Percentiles rank a stretch among this genome's conserved stretches.
Conservation (phyloP, 495 filamentous ascomycete species). For the Penicillium paxilli region DNA sequence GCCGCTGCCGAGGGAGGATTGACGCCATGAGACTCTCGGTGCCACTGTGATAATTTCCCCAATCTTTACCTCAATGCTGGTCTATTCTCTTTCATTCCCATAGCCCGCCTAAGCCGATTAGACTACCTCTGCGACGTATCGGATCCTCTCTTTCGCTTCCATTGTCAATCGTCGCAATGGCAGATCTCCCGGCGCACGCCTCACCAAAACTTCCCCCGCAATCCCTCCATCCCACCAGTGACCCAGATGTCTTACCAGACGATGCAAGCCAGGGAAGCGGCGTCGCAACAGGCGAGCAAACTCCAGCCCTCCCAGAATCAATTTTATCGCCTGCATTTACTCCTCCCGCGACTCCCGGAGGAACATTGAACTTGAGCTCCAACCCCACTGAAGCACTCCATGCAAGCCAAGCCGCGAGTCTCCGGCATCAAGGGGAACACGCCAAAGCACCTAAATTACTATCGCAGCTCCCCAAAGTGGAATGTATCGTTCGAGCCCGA, state of each 20-base stretch:
- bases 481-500: constrained; percentile 79
- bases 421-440: constrained; percentile 38
- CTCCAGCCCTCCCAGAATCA: constrained; percentile 47
- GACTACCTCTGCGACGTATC: background rate
- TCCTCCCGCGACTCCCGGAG: constrained; percentile 71
- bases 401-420: constrained; percentile 26
- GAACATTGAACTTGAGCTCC: constrained; percentile 45
- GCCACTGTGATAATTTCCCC: constrained; percentile 3
- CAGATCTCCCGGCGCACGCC: constrained; percentile 51
- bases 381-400: constrained; percentile 43
- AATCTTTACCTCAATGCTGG: background rate
- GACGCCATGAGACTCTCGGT: constrained; percentile 16
- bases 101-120: background rate
- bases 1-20: constrained; percentile 11
- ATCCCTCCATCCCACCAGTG: constrained; percentile 20
- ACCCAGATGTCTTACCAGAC: constrained; percentile 15
- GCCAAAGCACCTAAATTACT: constrained; percentile 66
- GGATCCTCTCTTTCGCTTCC: background rate
- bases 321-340: constrained; percentile 78
- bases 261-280: constrained; percentile 25
- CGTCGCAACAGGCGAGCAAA: constrained; percentile 24
- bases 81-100: constrained; percentile 1
- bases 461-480: constrained; percentile 67
- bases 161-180: constrained; percentile 36
- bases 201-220: constrained; percentile 52